Percentiles rank a stretch among this genome's conserved stretches.
These are phyloP conservation scores for Pholiota adiposa DNA, from an alignment of 1,284 basidiomycete species.

Conservation along the genomic window DNA sequence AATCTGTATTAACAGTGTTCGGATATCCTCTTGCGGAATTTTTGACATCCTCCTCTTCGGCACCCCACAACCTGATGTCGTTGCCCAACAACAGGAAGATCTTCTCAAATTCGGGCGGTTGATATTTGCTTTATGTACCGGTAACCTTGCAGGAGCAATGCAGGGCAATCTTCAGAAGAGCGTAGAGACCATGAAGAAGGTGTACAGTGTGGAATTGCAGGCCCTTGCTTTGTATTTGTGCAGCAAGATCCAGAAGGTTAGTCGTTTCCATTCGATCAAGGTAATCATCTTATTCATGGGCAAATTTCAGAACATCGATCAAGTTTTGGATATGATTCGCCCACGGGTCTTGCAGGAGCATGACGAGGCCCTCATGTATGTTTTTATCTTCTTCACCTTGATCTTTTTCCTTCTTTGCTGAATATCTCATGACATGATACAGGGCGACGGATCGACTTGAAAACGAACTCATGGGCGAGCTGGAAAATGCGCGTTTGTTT, in stretches of 20 bases:
- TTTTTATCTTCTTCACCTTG: constrained; percentile 14
- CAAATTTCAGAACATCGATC: constrained; percentile 71
- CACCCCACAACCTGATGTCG: constrained; percentile 63
- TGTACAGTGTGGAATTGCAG: constrained; percentile 86
- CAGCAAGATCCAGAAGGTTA: constrained; percentile 70
- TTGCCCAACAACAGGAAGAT: constrained; percentile 84
- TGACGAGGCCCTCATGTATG: constrained; percentile 81
- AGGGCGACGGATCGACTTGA: constrained; percentile 87
- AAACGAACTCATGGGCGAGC: constrained; percentile 83
- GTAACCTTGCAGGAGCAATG: constrained; percentile 60
- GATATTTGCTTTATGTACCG: constrained; percentile 81
- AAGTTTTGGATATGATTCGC: constrained; percentile 82
- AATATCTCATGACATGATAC: constrained; percentile 2
- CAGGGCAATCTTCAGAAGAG: constrained; percentile 73
- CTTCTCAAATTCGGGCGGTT: constrained; percentile 86
- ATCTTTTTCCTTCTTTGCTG: neutral
- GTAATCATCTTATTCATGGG: neutral
- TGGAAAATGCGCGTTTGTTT: constrained; percentile 97
- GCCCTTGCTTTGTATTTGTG: constrained; percentile 81
- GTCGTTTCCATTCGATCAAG: constrained; percentile 6
- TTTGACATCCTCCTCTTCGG: constrained; percentile 86
- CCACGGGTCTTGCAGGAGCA: constrained; percentile 80
- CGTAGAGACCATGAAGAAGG: constrained; percentile 74
- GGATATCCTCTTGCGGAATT: constrained; percentile 83
- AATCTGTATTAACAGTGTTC: constrained; percentile 51